Base-by-base conservation (phyloP, 176 grass and related monocot species). In the Aechmea fasciata region DNA sequence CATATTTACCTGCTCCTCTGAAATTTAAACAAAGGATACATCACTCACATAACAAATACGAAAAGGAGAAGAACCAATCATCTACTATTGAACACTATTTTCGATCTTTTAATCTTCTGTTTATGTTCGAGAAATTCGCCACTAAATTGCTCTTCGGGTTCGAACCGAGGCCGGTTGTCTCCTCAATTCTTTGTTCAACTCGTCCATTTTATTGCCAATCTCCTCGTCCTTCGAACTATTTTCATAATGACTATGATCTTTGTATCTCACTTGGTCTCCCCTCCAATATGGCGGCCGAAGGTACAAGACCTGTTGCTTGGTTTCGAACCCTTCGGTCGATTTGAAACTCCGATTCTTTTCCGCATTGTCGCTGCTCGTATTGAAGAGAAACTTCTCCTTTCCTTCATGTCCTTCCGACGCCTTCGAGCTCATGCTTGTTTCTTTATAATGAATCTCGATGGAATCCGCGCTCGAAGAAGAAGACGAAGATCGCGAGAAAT, bases 121-220 rank as follows among this genome's bases (percentile, higher is more conserved):
- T 7, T 15, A 57, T 3, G 3, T 8, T 57, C 54, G 9, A 68
- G 17, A 20, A 59, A 13, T 48, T 47, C 63, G 62, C 49, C 29
- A 10, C 73, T 54, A 75, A 75, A 66, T 3, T 52, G 49, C 22
- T 75, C 73, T 66, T 74, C 72, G 41, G 11, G 49, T 67, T 63
- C 73, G 65, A 62, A 47, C 23, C 1, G 73, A 75, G 22, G 54
- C 49, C 13, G 18, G 19, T 70, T 53, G 65, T 14, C 20, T 49
- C 50, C 49, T 52, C 51, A 17, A 22, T 20, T 41, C 63, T 67
- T 49, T 15, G 25, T 10, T 19, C 54, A 25, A 49, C 13, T 57
- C 13, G 2, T 59, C 10, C 3, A 6, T 66, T 10, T 23, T 11
- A 66, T 66, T 66, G 13, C 2, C 64, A 48, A 13, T 47, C 11